Percentiles rank a stretch among this genome's conserved stretches.
These are phyloP conservation scores for Quercus parvula DNA, from an alignment of 306 rosid species.

Conservation along the genomic window DNA sequence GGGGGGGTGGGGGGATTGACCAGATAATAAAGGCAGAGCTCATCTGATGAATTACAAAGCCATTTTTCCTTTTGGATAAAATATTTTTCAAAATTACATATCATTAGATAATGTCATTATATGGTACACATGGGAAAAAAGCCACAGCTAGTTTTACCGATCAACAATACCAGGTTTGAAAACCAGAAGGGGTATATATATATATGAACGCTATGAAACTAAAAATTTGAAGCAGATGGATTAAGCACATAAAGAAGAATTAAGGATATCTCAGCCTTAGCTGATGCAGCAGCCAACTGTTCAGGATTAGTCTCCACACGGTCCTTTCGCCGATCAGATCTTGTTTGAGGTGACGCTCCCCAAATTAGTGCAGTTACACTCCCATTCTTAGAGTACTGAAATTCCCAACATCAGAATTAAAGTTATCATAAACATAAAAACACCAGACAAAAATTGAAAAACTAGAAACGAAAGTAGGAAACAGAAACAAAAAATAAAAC, in stretches of 20 bases:
- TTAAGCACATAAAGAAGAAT: conserved; percentile 5
- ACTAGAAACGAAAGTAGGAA: not conserved
- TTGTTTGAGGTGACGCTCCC: conserved; percentile 98
- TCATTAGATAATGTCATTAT: not conserved
- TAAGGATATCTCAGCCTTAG: conserved; percentile 91
- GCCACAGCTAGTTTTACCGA: not conserved
- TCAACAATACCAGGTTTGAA: not conserved
- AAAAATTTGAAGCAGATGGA: not conserved
- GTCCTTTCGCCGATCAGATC: conserved; percentile 92
- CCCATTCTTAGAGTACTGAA: conserved; percentile 70
- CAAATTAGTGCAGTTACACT: conserved; percentile 83
- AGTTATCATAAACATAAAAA: not conserved
- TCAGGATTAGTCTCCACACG: conserved; percentile 98
- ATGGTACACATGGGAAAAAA: not conserved
- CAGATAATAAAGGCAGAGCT: not conserved
- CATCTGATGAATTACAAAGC: not conserved
- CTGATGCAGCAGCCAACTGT: conserved; percentile 95
- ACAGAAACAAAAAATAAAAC: not conserved
- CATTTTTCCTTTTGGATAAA: not conserved
- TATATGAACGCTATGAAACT: not conserved
- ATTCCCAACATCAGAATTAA: conserved; percentile 21
- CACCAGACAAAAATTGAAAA: not conserved
- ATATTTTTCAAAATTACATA: not conserved
- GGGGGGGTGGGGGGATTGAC: not conserved
- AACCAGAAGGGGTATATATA: not conserved